Evolutionary conservation across 2,329 filamentous ascomycete genomes (phyloP), one percentile per base, ranked within the genome.

Genomic region (Colletotrichum horii): DNA sequence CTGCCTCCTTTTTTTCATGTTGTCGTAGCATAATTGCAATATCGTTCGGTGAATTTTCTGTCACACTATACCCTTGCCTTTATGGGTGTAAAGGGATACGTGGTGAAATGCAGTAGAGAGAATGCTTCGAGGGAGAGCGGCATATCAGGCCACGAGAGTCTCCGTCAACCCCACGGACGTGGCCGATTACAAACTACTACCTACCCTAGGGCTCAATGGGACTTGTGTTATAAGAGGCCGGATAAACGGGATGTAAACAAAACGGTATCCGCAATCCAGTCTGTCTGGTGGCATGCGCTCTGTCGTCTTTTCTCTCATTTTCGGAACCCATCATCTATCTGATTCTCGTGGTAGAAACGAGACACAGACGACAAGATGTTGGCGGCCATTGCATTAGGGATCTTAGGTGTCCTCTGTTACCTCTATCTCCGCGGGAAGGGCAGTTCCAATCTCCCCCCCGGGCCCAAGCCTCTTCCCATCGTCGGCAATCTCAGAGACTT

Each of bases 401-500:
- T 48, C 43, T n/a, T 48, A 22, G 43, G 43, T 22, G 43, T 48
- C 6, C 11, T 48, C 11, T 48, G 43, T 48, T 48, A 48, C n/a
- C 43, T 48, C 11, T 48, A 22, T 22, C n/a, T 36, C 28, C 43
- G 32, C n/a, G 22, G 30, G 9, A 56, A 58, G 4, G 30, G 28
- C n/a, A 12, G 11, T 32, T 43, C 6, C 30, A 67, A 58, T 26
- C 61, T 65, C 4, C 81, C 72, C 60, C 82, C 77, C 66, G 82
- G 78, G 58, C 84, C 78, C 77, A 81, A 68, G 11, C 81, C 81
- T 1, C 77, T 86, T 15, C 86, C 87, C 0, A 65, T 89, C 4
- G 43, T 89, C 12, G 88, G 88, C 6, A 89, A 89, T 77, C 74
- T 89, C 16, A 78, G 79, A 5, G 87, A 89, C 75, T 78, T 88